phyloP scores from a whole-genome alignment of 2,329 filamentous ascomycete species.

The Acarospora socialis region DNA sequence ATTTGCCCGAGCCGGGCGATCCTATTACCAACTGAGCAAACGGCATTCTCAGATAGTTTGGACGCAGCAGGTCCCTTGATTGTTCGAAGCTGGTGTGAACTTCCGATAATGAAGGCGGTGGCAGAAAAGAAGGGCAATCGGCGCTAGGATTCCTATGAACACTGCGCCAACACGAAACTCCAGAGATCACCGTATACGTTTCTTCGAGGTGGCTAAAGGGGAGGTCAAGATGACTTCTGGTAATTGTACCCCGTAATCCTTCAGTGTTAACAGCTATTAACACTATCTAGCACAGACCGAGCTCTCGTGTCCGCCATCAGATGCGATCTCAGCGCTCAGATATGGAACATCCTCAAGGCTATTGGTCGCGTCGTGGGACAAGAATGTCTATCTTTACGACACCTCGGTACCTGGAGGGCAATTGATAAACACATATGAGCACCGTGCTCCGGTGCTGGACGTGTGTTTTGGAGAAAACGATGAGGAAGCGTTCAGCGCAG shows the following conservation, averaged over 20 bases:
- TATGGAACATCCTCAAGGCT: constrained; percentile 70
- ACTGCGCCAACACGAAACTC: no score
- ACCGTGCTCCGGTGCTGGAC: constrained; percentile 75
- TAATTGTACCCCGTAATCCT: not conserved
- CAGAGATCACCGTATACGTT: not conserved
- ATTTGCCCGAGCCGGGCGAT: constrained; percentile 91
- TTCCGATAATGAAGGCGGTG: no score
- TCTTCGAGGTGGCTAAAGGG: not conserved
- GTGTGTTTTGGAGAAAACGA: constrained; percentile 79
- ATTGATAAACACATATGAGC: constrained; percentile 60
- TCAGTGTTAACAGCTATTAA: not conserved
- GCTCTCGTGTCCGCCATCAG: constrained; percentile 64
- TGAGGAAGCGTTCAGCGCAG: constrained; percentile 70
- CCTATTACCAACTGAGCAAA: constrained; percentile 74
- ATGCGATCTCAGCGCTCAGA: constrained; percentile 73
- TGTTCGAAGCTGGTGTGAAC: no score
- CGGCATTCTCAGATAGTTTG: no score
- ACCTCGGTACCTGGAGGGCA: constrained; percentile 43
- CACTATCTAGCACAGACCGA: constrained; percentile 54
- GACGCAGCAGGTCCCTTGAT: no score
- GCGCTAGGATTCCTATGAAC: no score
- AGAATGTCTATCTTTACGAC: constrained; percentile 80
- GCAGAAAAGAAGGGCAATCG: no score
- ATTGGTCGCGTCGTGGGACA: constrained; percentile 92
- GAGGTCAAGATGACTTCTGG: not conserved